Evolutionary conservation across 176 grass and related monocot genomes (phyloP).

Genomic region (Metroxylon sagu): DNA sequence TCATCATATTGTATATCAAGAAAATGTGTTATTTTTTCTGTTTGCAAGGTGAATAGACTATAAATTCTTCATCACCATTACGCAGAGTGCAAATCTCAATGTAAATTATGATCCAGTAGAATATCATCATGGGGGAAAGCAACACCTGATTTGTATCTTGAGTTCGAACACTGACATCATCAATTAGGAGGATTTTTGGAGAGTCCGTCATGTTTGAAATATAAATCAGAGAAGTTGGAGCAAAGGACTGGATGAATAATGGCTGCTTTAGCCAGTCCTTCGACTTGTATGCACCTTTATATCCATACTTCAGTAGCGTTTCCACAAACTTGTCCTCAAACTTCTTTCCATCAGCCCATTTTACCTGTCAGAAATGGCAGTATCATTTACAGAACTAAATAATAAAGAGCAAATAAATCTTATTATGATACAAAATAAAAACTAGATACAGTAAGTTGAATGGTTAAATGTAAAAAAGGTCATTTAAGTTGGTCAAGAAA

Average conservation of each 20-base stretch:
- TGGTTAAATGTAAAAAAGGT: too few species aligned
- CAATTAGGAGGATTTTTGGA: conserved; percentile 74
- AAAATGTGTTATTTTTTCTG: too few species aligned
- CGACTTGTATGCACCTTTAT: conserved; percentile 82
- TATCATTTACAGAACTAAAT: background rate
- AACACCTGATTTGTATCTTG: conserved; percentile 93
- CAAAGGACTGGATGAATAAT: conserved; percentile 96
- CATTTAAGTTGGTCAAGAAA: too few species aligned
- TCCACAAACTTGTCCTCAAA: conserved; percentile 96
- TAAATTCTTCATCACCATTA: too few species aligned
- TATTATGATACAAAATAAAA: too few species aligned
- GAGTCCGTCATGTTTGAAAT: conserved; percentile 74
- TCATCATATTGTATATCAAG: too few species aligned
- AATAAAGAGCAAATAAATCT: too few species aligned
- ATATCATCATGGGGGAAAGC: conserved; percentile 1
- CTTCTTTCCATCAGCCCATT: conserved; percentile 73
- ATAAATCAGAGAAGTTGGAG: conserved; percentile 72
- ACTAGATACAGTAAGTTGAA: too few species aligned
- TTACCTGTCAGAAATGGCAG: conserved; percentile 48
- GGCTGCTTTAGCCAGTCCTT: conserved; percentile 79
- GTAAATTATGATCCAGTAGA: too few species aligned
- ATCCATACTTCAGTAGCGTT: conserved; percentile 68
- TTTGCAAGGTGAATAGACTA: too few species aligned
- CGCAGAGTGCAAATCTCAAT: too few species aligned
- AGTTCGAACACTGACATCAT: conserved; percentile 53